Conservation (phyloP, 2,329 filamentous ascomycete genomes). For the Metarhizium guizhouense region DNA sequence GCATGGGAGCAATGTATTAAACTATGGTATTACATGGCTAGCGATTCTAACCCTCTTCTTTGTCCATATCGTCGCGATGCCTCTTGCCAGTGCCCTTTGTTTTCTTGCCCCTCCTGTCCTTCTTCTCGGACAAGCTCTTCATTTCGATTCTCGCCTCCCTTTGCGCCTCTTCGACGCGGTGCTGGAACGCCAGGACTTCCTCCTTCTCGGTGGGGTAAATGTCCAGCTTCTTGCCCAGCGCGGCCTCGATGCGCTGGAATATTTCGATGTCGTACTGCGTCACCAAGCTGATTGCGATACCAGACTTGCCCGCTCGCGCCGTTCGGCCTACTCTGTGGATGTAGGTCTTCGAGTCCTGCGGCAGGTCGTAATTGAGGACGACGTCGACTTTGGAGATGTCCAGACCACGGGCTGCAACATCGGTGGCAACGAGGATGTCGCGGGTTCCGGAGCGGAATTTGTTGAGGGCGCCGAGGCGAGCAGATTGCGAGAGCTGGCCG, state of each 20-base stretch:
- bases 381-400: constrained; percentile 89
- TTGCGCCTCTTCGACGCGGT: constrained; percentile 75
- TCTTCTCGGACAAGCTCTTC: constrained; percentile 68
- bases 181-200: constrained; percentile 74
- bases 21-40: background rate
- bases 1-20: too few relatives aligned
- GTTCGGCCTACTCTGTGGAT: constrained; percentile 85
- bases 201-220: constrained; percentile 67
- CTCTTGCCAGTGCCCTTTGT: constrained; percentile 30
- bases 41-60: constrained; percentile 53
- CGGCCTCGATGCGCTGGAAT: constrained; percentile 72
- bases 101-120: constrained; percentile 44
- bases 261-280: constrained; percentile 85
- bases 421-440: constrained; percentile 84
- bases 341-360: constrained; percentile 80
- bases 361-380: constrained; percentile 79
- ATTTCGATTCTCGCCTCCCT: constrained; percentile 70
- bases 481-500: constrained; percentile 81
- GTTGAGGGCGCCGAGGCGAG: constrained; percentile 76
- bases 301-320: constrained; percentile 76
- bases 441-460: constrained; percentile 80
- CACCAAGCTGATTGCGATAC: constrained; percentile 70
- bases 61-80: constrained; percentile 59
- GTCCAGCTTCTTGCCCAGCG: constrained; percentile 66
- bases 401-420: constrained; percentile 86